These are phyloP conservation scores for Moniliophthora roreri DNA, from an alignment of 1,284 basidiomycete species.

Conservation along the genomic window DNA sequence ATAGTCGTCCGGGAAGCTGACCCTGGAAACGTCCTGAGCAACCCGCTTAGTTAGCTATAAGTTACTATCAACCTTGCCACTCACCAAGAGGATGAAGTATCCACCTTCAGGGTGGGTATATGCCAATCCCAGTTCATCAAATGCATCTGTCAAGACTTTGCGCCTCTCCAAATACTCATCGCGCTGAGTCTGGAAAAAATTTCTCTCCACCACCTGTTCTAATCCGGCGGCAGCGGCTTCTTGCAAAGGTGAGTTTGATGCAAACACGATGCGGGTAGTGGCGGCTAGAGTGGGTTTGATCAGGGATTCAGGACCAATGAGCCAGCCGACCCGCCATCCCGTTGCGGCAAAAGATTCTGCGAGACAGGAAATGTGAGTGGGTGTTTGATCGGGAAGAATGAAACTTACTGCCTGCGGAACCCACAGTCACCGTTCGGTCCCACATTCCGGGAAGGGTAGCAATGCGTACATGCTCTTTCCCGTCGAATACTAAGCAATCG, in stretches of 20 bases:
- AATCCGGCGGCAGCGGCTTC: constrained; percentile 90
- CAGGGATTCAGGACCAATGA: constrained; percentile 85
- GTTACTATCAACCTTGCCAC: constrained; percentile 18
- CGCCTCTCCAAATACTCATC: constrained; percentile 84
- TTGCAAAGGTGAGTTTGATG: constrained; percentile 88
- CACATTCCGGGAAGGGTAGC: constrained; percentile 97
- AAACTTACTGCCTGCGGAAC: constrained; percentile 48
- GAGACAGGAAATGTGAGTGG: neutral
- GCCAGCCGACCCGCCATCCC: constrained; percentile 98
- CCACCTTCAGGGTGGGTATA: constrained; percentile 89
- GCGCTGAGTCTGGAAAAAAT: constrained; percentile 82
- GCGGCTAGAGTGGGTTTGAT: constrained; percentile 88
- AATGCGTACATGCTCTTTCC: constrained; percentile 87
- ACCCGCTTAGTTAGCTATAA: neutral
- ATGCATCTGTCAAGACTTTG: constrained; percentile 68
- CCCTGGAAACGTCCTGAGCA: constrained; percentile 73
- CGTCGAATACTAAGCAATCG: constrained; percentile 91
- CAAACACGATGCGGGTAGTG: constrained; percentile 93
- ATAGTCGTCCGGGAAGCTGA: constrained; percentile 85
- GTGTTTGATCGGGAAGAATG: constrained; percentile 5
- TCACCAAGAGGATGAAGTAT: constrained; percentile 87
- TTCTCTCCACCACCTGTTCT: constrained; percentile 68
- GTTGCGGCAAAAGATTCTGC: constrained; percentile 96
- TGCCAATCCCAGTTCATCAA: constrained; percentile 84
- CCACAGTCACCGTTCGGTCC: constrained; percentile 69